These are phyloP conservation scores for Claviceps cyperi DNA, from an alignment of 2,329 filamentous ascomycete species.

Conservation along the genomic window DNA sequence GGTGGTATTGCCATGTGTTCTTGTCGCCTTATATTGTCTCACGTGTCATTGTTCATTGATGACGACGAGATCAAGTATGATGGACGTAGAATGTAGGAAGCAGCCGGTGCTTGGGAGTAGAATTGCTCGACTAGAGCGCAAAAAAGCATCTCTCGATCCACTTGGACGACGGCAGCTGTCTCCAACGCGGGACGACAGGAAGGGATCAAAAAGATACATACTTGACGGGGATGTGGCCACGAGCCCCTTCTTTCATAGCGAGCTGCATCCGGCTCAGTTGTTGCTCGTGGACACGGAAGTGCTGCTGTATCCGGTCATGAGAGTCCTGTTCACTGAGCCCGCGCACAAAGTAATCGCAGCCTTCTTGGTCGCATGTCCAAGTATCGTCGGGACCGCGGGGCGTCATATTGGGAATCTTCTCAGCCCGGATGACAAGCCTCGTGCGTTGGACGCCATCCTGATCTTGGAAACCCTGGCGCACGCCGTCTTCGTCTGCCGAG, in stretches of 20 bases:
- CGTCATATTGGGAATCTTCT: conserved; percentile 32
- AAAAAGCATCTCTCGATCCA: conserved; percentile 11
- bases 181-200: conserved; percentile 13
- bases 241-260: conserved; percentile 40
- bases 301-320: conserved; percentile 41
- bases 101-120: conserved; percentile 9
- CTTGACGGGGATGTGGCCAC: conserved; percentile 41
- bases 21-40: background rate
- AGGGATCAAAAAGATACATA: conserved; percentile 27
- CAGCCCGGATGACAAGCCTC: conserved; percentile 32
- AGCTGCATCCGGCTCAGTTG: conserved; percentile 36
- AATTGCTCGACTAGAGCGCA: conserved; percentile 13
- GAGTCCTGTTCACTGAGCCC: conserved; percentile 41
- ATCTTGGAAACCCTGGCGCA: background rate
- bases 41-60: no score
- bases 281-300: conserved; percentile 45
- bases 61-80: background rate
- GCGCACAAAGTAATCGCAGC: conserved; percentile 49
- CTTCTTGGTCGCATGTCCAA: conserved; percentile 52
- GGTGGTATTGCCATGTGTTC: conserved; percentile 2
- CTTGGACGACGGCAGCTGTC: conserved; percentile 6
- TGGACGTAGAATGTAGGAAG: conserved; percentile 2
- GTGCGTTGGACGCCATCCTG: conserved; percentile 16
- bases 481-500: conserved; percentile 6
- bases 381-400: conserved; percentile 45